A percentile compares a stretch with the other conserved stretches of the same genome.
These are phyloP conservation scores for Thielaviopsis cerberus DNA, from an alignment of 2,329 filamentous ascomycete genomes.

Conservation along the genomic window DNA sequence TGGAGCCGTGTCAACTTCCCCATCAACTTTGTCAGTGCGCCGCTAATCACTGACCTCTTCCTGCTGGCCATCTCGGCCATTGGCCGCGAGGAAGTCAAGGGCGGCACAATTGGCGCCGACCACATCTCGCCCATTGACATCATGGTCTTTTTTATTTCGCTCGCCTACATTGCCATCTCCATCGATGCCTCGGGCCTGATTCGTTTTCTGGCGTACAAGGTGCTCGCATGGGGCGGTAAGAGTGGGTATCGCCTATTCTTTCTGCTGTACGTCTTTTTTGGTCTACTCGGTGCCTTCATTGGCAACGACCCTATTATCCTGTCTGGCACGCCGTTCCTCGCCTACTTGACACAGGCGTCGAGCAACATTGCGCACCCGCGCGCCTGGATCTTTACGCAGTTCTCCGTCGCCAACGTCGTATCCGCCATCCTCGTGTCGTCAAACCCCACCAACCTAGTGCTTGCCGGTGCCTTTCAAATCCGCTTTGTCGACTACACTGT, in stretches of 20 bases:
- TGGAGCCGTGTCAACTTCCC: slow-evolving; percentile 38
- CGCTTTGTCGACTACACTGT: slow-evolving; percentile 56
- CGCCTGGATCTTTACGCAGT: slow-evolving; percentile 58
- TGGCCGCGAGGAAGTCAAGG: slow-evolving; percentile 45
- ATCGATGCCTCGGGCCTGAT: slow-evolving; percentile 61
- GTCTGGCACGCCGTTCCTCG: slow-evolving; percentile 54
- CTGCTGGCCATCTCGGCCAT: slow-evolving; percentile 52
- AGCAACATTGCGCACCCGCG: slow-evolving; percentile 52
- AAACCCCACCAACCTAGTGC: slow-evolving; percentile 58
- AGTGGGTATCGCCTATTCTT: slow-evolving; percentile 52
- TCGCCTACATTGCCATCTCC: slow-evolving; percentile 61
- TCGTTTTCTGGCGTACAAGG: slow-evolving; percentile 50
- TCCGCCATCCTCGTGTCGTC: slow-evolving; percentile 62
- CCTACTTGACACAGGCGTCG: slow-evolving; percentile 60
- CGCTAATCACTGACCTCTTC: slow-evolving; percentile 52
- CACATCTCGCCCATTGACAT: slow-evolving; percentile 53
- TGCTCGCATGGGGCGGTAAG: slow-evolving; percentile 47
- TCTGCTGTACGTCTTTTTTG: slow-evolving; percentile 58
- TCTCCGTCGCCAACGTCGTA: slow-evolving; percentile 53
- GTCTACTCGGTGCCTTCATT: slow-evolving; percentile 45
- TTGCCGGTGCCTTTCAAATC: slow-evolving; percentile 53
- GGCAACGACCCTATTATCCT: slow-evolving; percentile 62
- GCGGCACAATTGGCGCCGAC: slow-evolving; percentile 46
- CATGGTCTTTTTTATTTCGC: slow-evolving; percentile 54
- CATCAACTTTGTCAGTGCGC: slow-evolving; percentile 53